Evolutionary conservation across 2,329 filamentous ascomycete species (phyloP).

Genomic region (Lasiodiplodia theobromae): DNA sequence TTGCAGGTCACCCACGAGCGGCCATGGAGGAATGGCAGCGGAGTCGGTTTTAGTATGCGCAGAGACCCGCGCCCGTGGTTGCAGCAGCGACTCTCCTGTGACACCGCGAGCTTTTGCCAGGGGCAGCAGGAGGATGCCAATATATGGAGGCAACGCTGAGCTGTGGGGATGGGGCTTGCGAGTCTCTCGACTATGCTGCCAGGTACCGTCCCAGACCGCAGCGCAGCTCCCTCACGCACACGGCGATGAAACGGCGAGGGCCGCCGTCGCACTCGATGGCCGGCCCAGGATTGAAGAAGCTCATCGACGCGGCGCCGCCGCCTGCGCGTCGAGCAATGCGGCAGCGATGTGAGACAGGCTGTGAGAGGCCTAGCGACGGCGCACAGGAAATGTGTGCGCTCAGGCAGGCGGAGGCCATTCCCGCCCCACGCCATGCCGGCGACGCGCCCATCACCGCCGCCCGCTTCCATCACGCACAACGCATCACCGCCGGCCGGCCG

Average conservation of each 20-base stretch:
- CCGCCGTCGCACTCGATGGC: constrained; percentile 43
- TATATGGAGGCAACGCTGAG: constrained; percentile 46
- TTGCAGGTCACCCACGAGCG: constrained; percentile 43
- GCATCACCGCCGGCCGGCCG: constrained; percentile 9
- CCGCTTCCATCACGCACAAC: constrained; percentile 11
- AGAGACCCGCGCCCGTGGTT: constrained; percentile 43
- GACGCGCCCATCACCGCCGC: neutral
- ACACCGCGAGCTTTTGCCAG: constrained; percentile 41
- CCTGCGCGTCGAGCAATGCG: constrained; percentile 48
- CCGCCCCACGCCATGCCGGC: constrained; percentile 1
- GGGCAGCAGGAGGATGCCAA: constrained; percentile 42
- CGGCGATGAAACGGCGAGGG: constrained; percentile 46
- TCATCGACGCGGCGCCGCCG: constrained; percentile 42
- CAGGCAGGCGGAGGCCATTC: constrained; percentile 3
- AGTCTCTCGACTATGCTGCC: constrained; percentile 43
- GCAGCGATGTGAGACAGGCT: constrained; percentile 44
- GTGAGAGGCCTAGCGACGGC: constrained; percentile 42
- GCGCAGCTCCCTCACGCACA: constrained; percentile 47
- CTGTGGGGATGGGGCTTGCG: constrained; percentile 42
- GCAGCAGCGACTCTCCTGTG: constrained; percentile 47
- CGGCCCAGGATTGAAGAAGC: constrained; percentile 37
- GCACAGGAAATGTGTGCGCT: constrained; percentile 37
- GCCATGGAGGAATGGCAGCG: constrained; percentile 41
- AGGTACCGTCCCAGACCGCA: constrained; percentile 50
- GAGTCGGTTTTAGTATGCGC: constrained; percentile 47